Evolutionary conservation across 2,329 filamentous ascomycete species (phyloP).

Genomic region (Sporothrix phasma): DNA sequence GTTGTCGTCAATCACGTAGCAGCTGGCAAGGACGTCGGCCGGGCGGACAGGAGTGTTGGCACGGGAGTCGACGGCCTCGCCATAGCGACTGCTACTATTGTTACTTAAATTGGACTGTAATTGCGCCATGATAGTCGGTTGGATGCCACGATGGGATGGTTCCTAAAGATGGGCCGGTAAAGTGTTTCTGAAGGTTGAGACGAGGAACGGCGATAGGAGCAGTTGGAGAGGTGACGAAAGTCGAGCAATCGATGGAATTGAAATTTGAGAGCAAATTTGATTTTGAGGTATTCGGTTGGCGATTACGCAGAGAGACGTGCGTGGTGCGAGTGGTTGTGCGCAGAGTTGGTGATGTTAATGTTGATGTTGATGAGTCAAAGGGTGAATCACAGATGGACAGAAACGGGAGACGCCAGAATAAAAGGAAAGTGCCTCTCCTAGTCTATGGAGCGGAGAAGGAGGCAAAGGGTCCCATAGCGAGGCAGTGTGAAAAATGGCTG

Average conservation of each 20-base stretch:
- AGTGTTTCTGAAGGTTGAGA: neutral
- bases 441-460: neutral
- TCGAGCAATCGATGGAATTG: neutral
- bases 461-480: neutral
- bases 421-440: neutral
- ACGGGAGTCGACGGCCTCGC: conserved; percentile 56
- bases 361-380: neutral
- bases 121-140: conserved; percentile 45
- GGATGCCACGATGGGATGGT: conserved; percentile 23
- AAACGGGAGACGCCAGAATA: neutral
- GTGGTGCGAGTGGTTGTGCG: neutral
- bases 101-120: conserved; percentile 57
- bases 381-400: neutral
- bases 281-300: too few species aligned
- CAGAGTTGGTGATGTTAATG: neutral
- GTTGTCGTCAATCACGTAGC: conserved; percentile 68
- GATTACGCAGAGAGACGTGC: neutral
- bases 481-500: neutral
- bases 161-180: neutral
- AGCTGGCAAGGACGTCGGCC: conserved; percentile 78
- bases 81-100: conserved; percentile 66
- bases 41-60: too few species aligned
- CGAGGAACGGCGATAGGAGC: neutral
- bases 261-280: too few species aligned
- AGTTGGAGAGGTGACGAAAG: neutral